Percentiles rank a stretch among this genome's conserved stretches.
These are phyloP conservation scores for Monilinia laxa DNA, from an alignment of 2,329 filamentous ascomycete genomes.

Conservation along the genomic window DNA sequence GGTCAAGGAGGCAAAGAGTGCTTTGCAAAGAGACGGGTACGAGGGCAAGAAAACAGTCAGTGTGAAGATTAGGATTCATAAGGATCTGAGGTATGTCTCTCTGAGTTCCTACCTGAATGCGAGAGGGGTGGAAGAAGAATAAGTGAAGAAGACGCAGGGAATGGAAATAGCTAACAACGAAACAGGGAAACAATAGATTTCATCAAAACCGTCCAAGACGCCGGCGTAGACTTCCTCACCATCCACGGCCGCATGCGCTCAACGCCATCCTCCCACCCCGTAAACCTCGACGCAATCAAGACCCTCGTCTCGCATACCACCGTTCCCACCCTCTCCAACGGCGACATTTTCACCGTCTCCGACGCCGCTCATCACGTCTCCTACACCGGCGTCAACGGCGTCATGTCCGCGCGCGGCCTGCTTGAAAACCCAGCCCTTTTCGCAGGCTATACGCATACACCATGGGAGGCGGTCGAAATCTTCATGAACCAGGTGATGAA, in stretches of 20 bases:
- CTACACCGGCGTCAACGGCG: constrained; percentile 51
- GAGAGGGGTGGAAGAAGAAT: background rate
- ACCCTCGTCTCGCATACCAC: constrained; percentile 46
- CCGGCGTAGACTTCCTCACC: constrained; percentile 64
- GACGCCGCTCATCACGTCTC: constrained; percentile 42
- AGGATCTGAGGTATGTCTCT: constrained; percentile 50
- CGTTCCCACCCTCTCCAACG: constrained; percentile 66
- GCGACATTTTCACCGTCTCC: constrained; percentile 61
- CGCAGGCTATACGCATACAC: constrained; percentile 51
- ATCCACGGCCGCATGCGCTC: constrained; percentile 65
- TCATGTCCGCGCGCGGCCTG: constrained; percentile 70
- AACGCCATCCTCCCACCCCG: constrained; percentile 61
- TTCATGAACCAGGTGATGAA: constrained; percentile 60
- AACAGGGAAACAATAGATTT: constrained; percentile 53
- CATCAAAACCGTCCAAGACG: constrained; percentile 59
- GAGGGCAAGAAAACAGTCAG: constrained; percentile 54
- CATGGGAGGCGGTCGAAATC: constrained; percentile 61
- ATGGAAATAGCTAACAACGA: background rate
- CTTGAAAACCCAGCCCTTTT: constrained; percentile 68
- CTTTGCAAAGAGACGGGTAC: constrained; percentile 55
- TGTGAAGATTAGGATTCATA: constrained; percentile 69
- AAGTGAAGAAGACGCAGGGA: accelerated
- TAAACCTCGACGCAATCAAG: constrained; percentile 60
- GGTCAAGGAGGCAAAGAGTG: constrained; percentile 55
- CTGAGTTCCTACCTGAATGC: background rate